These are phyloP conservation scores for Kwoniella bestiolae DNA, from an alignment of 768 basidiomycete genomes.

Conservation along the genomic window DNA sequence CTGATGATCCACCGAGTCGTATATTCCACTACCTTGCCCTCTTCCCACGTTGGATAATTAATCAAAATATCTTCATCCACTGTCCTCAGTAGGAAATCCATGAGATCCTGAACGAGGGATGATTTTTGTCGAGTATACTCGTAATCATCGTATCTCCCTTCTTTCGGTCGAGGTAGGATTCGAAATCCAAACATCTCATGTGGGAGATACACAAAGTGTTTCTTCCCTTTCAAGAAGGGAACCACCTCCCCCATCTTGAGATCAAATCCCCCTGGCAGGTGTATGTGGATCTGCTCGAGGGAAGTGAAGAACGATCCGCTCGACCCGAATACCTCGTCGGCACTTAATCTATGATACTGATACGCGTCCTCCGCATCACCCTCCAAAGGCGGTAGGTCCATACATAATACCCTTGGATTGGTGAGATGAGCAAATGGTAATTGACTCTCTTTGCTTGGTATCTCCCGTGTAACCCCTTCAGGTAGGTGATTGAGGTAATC, in stretches of 20 bases:
- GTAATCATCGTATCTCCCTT: background rate
- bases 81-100: background rate
- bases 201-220: background rate
- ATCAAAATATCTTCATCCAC: background rate
- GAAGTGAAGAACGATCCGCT: background rate
- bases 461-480: background rate
- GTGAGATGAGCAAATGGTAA: background rate
- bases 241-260: background rate
- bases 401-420: background rate
- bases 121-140: background rate
- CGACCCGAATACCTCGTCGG: background rate
- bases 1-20: background rate
- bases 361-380: background rate
- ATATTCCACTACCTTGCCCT: background rate
- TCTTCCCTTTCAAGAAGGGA: background rate
- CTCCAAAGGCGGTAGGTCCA: background rate
- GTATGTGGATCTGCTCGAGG: background rate
- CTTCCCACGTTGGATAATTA: background rate
- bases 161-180: background rate
- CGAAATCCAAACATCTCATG: background rate
- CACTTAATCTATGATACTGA: background rate
- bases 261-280: background rate
- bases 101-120: background rate
- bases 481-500: background rate
- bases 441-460: constrained; percentile 1